Evolutionary conservation across 495 filamentous ascomycete genomes (phyloP), one percentile per base, ranked within the genome.

Genomic region (Aspergillus haitiensis): DNA sequence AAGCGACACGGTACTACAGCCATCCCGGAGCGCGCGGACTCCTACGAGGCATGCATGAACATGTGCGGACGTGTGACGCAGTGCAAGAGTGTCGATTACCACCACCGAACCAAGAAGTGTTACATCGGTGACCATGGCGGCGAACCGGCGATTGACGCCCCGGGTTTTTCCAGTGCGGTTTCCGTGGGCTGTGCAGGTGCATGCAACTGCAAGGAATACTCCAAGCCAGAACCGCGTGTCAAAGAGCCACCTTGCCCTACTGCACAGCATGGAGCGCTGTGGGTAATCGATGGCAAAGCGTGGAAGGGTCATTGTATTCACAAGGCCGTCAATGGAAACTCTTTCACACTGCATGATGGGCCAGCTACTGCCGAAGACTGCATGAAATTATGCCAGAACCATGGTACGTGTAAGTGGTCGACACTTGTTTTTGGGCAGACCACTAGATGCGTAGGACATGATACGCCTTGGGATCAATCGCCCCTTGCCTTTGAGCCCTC

Each of bases 11-110:
- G 44, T 21, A 18, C 27, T 47, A 7, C 44, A 18, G 44, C n/a
- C 9, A 6, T 21, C n/a, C 9, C 15, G 13, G n/a, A 47, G 16
- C 4, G 10, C 44, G 44, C 11, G n/a, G 44, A 47, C 15, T 47
- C 44, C 44, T 47, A 47, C 16, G 44, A 47, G 27, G 6, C 21
- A 9, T 47, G 44, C n/a, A 21, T 47, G 5, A 18, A 47, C 10
- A 18, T 10, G 6, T 47, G 44, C 7, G 44, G 44, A 15, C 15
- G 6, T 6, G 16, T 47, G 1, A 18, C 9, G 15, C 44, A 47
- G 10, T 47, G 44, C n/a, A 47, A 47, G n/a, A 47, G 44, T 10
- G 44, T 47, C 16, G 44, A 47, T 5, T 47, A 47, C n/a, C 44
- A 47, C 44, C n/a, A 9, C 1, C 44, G 44, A 2, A 47, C 44